A percentile compares a stretch with the other conserved stretches of the same genome.
Conservation (phyloP, 495 filamentous ascomycete species). For the Hyaloscypha finlandica region DNA sequence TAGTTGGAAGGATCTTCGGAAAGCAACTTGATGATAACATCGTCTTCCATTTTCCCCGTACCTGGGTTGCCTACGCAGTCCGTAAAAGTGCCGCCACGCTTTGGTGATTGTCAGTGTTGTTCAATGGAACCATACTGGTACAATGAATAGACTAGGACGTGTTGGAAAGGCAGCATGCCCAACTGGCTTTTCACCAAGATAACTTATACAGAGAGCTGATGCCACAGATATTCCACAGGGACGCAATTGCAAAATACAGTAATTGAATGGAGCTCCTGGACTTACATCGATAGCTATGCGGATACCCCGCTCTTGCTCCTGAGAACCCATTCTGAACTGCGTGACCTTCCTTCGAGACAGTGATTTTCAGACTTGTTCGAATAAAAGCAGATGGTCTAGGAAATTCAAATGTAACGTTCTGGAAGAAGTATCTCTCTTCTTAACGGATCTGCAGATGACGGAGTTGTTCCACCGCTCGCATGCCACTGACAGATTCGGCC, state of each 20-base stretch:
- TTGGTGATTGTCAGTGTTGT: conserved; percentile 3
- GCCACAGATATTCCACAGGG: background rate
- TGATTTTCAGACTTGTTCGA: background rate
- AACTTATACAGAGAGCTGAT: background rate
- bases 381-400: background rate
- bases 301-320: conserved; percentile 40
- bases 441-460: background rate
- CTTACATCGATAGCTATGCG: conserved; percentile 59
- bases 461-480: background rate
- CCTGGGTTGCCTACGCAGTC: conserved; percentile 68
- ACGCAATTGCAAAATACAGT: background rate
- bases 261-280: conserved; percentile 4
- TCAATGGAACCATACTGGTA: background rate
- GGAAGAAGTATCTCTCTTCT: background rate
- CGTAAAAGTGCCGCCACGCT: conserved; percentile 73
- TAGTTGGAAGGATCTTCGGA: conserved; percentile 92
- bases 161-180: background rate
- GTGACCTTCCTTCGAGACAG: background rate
- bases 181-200: background rate
- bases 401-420: background rate
- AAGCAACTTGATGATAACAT: conserved; percentile 84
- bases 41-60: conserved; percentile 59
- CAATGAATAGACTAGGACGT: background rate
- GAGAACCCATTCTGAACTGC: conserved; percentile 23
- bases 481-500: background rate